Evolutionary conservation across 257 asterid genomes (phyloP).

Genomic region (Capsicum rhomboideum): DNA sequence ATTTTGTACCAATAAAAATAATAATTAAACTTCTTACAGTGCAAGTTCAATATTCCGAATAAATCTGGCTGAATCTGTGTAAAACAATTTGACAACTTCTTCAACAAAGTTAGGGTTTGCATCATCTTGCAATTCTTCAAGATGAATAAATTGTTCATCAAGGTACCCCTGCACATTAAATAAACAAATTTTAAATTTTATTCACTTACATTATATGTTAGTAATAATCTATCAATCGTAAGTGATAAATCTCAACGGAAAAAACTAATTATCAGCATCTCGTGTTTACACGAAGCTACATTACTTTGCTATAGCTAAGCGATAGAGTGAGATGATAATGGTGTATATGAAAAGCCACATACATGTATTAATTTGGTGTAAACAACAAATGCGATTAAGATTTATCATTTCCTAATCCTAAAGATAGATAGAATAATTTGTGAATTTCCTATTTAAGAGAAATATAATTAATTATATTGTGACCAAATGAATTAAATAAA

Average conservation of each 20-base stretch:
- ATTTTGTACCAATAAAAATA: background rate
- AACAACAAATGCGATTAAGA: too few species aligned
- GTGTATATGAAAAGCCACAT: too few species aligned
- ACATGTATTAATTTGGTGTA: too few species aligned
- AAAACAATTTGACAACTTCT: constrained; percentile 61
- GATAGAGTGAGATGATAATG: too few species aligned
- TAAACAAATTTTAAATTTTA: background rate
- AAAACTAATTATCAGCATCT: too few species aligned
- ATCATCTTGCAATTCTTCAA: constrained; percentile 81
- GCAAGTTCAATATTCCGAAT: constrained; percentile 48
- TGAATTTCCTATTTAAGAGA: background rate
- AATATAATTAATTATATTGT: background rate
- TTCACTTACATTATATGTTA: too few species aligned
- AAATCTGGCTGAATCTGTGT: constrained; percentile 53
- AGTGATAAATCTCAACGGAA: too few species aligned
- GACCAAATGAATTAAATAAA: background rate
- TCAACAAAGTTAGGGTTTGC: constrained; percentile 73
- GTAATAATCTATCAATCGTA: too few species aligned
- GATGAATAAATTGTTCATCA: constrained; percentile 70
- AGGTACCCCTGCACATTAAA: constrained; percentile 46
- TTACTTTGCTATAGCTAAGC: too few species aligned
- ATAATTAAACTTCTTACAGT: constrained; percentile 28
- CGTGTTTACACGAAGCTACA: too few species aligned
- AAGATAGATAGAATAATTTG: too few species aligned
- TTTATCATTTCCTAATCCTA: too few species aligned